Base-by-base conservation (phyloP, 2,329 filamentous ascomycete species). In the Incumbomyces delicatus region DNA sequence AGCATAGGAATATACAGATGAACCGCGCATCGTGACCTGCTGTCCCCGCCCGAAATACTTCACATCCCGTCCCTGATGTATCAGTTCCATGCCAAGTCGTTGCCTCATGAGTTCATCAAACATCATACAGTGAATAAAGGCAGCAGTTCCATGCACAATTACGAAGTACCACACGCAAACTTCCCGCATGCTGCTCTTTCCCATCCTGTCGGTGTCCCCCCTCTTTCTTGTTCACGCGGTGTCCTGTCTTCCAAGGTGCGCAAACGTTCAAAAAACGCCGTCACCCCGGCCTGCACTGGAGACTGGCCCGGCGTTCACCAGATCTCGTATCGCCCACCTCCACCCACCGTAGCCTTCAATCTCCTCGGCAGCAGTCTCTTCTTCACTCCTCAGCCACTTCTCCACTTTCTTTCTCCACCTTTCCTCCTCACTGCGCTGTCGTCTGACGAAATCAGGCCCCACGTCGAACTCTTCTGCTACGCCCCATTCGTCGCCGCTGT, bases 391-490 rank as follows among this genome's bases (percentile, higher is more conserved):
- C 53, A 90, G 78, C 92, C 92, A 98, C 59, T 78, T 81, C 61
- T 85, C 83, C 56, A 90, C 90, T 67, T 89, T 90, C 63, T 82
- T 81, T 56, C 83, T 77, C 92, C 92, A 98, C 51, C 86, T 77
- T 40, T 87, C 83, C 67, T 98, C 92, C 66, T 98, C 92, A 59
- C 90, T 87, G 50, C 85, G 77, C 61, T 96, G 90, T 53, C 89
- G 76, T 57, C 83, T 77, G 53, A 96, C 82, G 61, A 96, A 98
- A 63, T 94, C 87, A 2, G 90, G 92, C 0, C 92, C 92, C 47
- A 98, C 87, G 61, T 98, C 92, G 59, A 98, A 98, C 63, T 98
- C 92, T 66, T 98, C 92, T 44, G 87, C 87, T 11, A 95, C 85
- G 41, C 87, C 90, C 60, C 89, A 84, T 58, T 88, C 84, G 46